A percentile compares a stretch with the other conserved stretches of the same genome.
These are phyloP conservation scores for Pouteria glomerata DNA, from an alignment of 148 eudicot species.

Conservation along the genomic window DNA sequence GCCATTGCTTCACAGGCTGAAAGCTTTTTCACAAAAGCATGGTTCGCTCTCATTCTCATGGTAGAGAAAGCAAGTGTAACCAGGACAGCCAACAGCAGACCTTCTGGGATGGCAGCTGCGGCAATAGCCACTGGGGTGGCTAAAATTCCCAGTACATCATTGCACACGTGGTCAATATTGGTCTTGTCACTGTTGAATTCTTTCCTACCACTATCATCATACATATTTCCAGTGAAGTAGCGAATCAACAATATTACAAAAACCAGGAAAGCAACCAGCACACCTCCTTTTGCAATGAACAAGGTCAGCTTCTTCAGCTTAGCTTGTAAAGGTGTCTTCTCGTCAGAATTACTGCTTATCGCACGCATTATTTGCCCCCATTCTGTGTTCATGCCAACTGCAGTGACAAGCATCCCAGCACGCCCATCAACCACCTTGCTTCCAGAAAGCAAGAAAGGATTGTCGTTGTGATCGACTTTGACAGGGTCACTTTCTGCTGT, in stretches of 20 bases:
- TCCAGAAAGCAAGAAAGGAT: no score
- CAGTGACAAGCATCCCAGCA: no score
- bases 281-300: neutral
- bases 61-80: neutral
- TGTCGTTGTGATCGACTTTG: no score
- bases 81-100: neutral
- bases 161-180: neutral
- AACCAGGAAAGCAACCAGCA: neutral
- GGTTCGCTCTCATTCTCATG: neutral
- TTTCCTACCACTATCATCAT: neutral
- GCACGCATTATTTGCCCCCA: no score
- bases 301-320: neutral
- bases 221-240: neutral
- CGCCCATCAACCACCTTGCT: no score
- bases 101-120: neutral
- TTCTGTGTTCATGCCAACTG: no score
- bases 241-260: neutral
- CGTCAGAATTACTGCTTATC: neutral
- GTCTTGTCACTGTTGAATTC: neutral
- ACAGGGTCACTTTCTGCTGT: no score
- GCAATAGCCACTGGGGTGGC: neutral
- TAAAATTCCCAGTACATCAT: neutral
- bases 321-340: constrained; percentile 7
- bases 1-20: neutral
- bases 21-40: neutral